Base-by-base conservation (phyloP, 306 rosid species). In the Glycyrrhiza uralensis region DNA sequence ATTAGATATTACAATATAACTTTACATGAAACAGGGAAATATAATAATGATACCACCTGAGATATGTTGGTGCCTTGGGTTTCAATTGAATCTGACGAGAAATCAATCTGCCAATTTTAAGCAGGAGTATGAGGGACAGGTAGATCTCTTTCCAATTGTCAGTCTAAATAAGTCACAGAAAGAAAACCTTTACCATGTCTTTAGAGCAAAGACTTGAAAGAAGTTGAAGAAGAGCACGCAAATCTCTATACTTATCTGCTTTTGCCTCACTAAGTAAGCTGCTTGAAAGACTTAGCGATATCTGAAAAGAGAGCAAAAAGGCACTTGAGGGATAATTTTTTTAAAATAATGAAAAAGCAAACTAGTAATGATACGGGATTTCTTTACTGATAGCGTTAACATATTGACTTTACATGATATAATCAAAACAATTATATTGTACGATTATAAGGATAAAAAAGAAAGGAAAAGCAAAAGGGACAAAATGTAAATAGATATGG, bases 221-320 rank as follows among this genome's bases (percentile, higher is more conserved):
- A 83, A 93, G 98, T 59, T 91, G 98, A 78, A 93, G 97, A 85
- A 93, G 97, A 58, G 98, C 98, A 52, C 97, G 97, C 77, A 93
- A 82, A 81, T 93, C 98, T 85, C 84, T 91, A 77, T 93, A 93
- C 83, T 87, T 86, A 39, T 91, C 97, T 19, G 90, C 89, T 76
- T 89, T 84, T 42, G 90, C 96, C 87, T 93, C 98, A 75, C 70
- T 85, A 59, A 77, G 86, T 79, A 93, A 79, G 81, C 86, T 87
- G 90, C 86, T 86, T 52, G 98, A 93, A 79, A 80, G 90, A 77
- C 94, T 91, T 46, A 93, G 10, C 17, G 92, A 93, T 86, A 93
- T 89, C 98, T 93, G 83, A 55, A 79, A 83, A 36, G 35, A 49
- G 55, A 66, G 73, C 62, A 56, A 75, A 79, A 14, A 18, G 19